These are phyloP conservation scores for Geum urbanum DNA, from an alignment of 306 rosid genomes.

Conservation along the genomic window DNA sequence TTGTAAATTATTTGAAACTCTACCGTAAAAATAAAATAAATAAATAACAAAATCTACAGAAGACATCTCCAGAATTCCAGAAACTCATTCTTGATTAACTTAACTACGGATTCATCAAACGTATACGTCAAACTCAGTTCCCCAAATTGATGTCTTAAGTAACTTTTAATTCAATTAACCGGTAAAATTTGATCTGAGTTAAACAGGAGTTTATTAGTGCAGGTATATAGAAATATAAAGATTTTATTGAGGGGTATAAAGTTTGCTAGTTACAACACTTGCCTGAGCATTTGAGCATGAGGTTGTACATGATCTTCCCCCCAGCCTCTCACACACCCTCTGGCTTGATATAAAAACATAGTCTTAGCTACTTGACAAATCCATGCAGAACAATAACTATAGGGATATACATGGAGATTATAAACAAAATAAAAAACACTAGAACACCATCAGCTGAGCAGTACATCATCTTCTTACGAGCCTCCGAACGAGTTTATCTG, in stretches of 20 bases:
- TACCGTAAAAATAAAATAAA: too few species aligned
- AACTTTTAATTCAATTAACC: too few species aligned
- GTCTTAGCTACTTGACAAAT: background rate
- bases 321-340: background rate
- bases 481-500: constrained; percentile 63
- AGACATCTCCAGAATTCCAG: too few species aligned
- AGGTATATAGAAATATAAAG: background rate
- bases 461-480: constrained; percentile 28
- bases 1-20: too few species aligned
- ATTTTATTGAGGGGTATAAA: background rate
- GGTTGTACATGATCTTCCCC: background rate
- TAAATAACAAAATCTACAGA: too few species aligned
- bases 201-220: too few species aligned
- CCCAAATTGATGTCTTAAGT: too few species aligned
- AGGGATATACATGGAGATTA: background rate
- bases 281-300: background rate
- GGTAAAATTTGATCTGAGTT: too few species aligned
- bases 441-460: background rate
- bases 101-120: too few species aligned
- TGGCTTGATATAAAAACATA: background rate
- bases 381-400: background rate
- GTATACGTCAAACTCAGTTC: too few species aligned
- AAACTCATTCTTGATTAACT: too few species aligned
- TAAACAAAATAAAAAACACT: background rate
- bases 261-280: constrained; percentile 1